A percentile compares a stretch with the other conserved stretches of the same genome.
These are phyloP conservation scores for Iberis pinnata DNA, from an alignment of 345 rosid genomes.

Conservation along the genomic window DNA sequence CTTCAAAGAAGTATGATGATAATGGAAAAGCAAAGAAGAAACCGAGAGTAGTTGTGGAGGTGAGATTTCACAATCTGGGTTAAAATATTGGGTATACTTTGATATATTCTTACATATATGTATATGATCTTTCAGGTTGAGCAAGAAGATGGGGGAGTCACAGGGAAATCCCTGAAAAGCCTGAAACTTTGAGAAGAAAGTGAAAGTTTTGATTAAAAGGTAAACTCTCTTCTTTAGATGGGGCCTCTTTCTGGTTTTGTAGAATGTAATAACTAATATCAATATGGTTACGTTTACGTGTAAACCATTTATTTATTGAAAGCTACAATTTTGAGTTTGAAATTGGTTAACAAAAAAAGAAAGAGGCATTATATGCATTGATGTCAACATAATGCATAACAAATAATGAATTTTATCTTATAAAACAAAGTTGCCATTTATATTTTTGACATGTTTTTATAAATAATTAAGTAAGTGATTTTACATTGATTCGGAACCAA, in stretches of 20 bases:
- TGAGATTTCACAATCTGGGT: slow-evolving; percentile 25
- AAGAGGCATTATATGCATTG: too few species aligned
- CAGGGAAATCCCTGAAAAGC: slow-evolving; percentile 32
- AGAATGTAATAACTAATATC: too few species aligned
- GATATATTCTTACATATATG: not conserved
- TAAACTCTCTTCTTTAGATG: not conserved
- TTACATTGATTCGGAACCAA: slow-evolving; percentile 12
- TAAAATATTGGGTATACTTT: slow-evolving; percentile 4
- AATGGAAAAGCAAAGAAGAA: slow-evolving; percentile 55
- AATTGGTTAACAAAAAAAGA: too few species aligned
- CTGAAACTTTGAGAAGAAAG: slow-evolving; percentile 10
- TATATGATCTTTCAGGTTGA: slow-evolving; percentile 42
- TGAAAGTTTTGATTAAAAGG: not conserved
- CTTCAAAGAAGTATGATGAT: slow-evolving; percentile 37
- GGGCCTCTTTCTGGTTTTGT: not conserved
- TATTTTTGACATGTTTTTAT: not conserved
- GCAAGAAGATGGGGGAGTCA: slow-evolving; percentile 42
- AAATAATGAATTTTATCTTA: too few species aligned
- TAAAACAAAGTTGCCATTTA: too few species aligned
- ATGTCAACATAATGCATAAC: too few species aligned
- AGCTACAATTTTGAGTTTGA: too few species aligned
- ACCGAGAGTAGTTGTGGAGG: slow-evolving; percentile 74
- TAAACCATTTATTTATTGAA: too few species aligned
- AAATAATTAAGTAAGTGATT: slow-evolving; percentile 1
- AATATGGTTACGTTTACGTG: too few species aligned